Evolutionary conservation across 768 basidiomycete genomes (phyloP), one percentile per base, ranked within the genome.

Genomic region (Tephrocybe sp.): DNA sequence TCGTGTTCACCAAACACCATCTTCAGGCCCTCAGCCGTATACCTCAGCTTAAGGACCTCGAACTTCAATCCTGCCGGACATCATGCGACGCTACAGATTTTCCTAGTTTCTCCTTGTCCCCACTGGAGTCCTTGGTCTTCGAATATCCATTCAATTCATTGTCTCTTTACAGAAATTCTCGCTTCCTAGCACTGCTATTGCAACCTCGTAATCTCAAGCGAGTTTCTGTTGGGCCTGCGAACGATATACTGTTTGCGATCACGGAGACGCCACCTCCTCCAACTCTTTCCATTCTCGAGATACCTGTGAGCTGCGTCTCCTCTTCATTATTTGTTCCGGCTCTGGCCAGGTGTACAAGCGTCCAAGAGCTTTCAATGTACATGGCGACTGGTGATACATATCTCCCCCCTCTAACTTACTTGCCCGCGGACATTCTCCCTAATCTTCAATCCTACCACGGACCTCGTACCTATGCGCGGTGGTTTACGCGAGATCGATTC

Each of bases 61-160:
- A 60, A 31, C 39, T 60, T 5, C 56, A 60, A 13, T 58, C 59
- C 4, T 60, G 59, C 39, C 22, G 27, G 15, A 51, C 54, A 26
- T 47, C 47, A 15, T 60, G 56, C 16, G 9, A 30, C n/a, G 4
- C 39, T 15, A 35, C 28, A 22, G 37, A 51, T 2, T 59, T 57
- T 30, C 59, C 59, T 3, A 25, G 43, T 8, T 53, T 54, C n/a
- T 52, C 51, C 22, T 12, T 13, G 1, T 34, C 46, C 11, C 46
- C 37, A 26, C 43, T 57, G 11, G 53, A 60, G 24, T 50, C 45
- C 4, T 38, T 60, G 15, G 52, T 28, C 1, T 48, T 53, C 43
- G 46, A 57, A 12, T 54, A 50, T 39, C 53, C 58, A 15, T 55
- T 48, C 47, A 46, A 49, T 30, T 50, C 51, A 19, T 32, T 25